phyloP scores from a whole-genome alignment of 306 rosid genomes.

The Erythrophleum fordii region DNA sequence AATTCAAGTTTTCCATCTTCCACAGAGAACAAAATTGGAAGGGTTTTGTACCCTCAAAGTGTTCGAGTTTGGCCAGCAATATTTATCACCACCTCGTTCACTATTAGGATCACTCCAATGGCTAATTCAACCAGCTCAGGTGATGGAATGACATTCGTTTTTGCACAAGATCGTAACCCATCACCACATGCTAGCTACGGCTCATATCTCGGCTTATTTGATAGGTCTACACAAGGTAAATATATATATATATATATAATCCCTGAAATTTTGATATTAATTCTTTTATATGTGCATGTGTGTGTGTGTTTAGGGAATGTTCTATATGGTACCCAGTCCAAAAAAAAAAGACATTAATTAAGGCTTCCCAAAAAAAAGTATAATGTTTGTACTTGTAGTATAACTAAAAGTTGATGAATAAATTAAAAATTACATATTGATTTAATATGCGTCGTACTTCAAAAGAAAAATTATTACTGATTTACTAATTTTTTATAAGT shows the following conservation, averaged over 20 bases:
- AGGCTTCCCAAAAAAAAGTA: too few species aligned
- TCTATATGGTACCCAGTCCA: too few species aligned
- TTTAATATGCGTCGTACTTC: too few species aligned
- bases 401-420: too few species aligned
- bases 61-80: slow-evolving; percentile 66
- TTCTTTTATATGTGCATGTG: not conserved
- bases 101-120: slow-evolving; percentile 53
- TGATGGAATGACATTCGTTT: slow-evolving; percentile 63
- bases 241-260: too few species aligned
- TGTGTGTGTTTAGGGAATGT: not conserved
- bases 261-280: too few species aligned
- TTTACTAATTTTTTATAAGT: too few species aligned
- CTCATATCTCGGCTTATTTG: slow-evolving; percentile 59
- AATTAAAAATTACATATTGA: too few species aligned
- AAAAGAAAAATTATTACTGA: too few species aligned
- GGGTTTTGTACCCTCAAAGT: slow-evolving; percentile 51
- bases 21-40: slow-evolving; percentile 44
- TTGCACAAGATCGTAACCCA: slow-evolving; percentile 55
- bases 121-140: slow-evolving; percentile 47
- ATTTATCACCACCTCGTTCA: slow-evolving; percentile 58
- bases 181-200: slow-evolving; percentile 61
- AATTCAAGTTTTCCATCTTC: slow-evolving; percentile 19
- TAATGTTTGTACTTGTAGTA: too few species aligned
- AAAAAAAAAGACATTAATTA: too few species aligned
- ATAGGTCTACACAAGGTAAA: slow-evolving; percentile 56